Evolutionary conservation across 352 stramenopile species (phyloP), one percentile per base, ranked within the genome.

Genomic region (Phytophthora constricta): DNA sequence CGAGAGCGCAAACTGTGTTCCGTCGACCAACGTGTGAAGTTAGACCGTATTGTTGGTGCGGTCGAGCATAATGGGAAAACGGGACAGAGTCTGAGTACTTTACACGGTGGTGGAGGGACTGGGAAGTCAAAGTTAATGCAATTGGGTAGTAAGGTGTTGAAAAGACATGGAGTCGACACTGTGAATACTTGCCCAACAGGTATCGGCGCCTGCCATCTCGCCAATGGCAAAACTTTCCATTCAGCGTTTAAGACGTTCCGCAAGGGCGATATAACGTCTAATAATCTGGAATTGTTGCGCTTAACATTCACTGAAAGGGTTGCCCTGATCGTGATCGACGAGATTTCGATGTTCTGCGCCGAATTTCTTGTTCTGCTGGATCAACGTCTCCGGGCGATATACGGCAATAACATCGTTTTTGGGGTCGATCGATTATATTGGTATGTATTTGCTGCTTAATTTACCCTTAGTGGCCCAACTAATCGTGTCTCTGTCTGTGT

Each of bases 281-380:
- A 52, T 49, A 46, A 65, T 52, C 9, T 76, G 20, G 57, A 63
- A 14, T 9, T 43, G 1, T 19, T 76, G 17, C 47, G 52, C 0
- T n/a, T 68, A n/a, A 0, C 49, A 0, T 72, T 76, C 23, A 68
- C 51, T 0, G 43, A 76, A 33, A 13, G 17, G 2, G 47, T 68
- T 19, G 19, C 27, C 4, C 31, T 76, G 2, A 54, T 76, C 13
- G 58, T 76, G 0, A 33, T 65, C 0, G 62, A 72, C n/a, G n/a
- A n/a, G n/a, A n/a, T n/a, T n/a, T n/a, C n/a, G n/a, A n/a, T n/a
- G n/a, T n/a, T n/a, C n/a, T n/a, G 47, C 9, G 13, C 59, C 1
- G 39, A 47, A 9, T 46, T 63, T 27, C 26, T 77, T 1, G 50
- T 62, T 11, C 28, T 77, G 0, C 43, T 77, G 0, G 63, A 73